Evolutionary conservation across 1,284 basidiomycete species (phyloP), one percentile per base, ranked within the genome.

Genomic region (Stygiomarasmius scandens): DNA sequence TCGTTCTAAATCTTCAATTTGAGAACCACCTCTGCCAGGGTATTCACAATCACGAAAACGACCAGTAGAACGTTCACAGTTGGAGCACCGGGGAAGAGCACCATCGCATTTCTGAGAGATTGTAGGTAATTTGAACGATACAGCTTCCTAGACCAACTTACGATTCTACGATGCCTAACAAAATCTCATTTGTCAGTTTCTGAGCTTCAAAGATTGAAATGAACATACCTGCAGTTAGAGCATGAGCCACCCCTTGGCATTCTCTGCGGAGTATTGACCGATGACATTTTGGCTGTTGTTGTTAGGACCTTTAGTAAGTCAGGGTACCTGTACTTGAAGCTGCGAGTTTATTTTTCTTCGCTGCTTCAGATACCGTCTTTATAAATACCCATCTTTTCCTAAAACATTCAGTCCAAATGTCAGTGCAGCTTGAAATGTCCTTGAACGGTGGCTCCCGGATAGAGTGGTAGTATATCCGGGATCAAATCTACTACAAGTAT

Each of bases 11-110:
- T 49, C 22, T 4, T 54, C 46, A n/a, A 55, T 50, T 19, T 50
- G 23, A 1, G 58, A 52, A 25, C 19, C 22, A 5, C 58, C 55
- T 11, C 19, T 32, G 0, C 48, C 58, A 12, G 38, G 54, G 19
- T 56, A 60, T 27, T 60, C 55, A 44, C 58, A 60, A 36, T 60
- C 58, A 44, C 32, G 34, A 16, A 60, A 32, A 1, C 55, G 34
- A n/a, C 32, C 27, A 9, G 52, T 45, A n/a, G 49, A 46, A 24
- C 41, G 56, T n/a, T 34, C 54, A 50, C 58, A 60, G 3, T 51
- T 36, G 10, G 51, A 55, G 34, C 58, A 60, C 11, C 53, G 41
- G 16, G 58, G 58, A 22, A 19, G 44, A 12, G 19, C n/a, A 19
- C 55, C 49, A 46, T 56, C 54, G 20, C 54, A 56, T 56, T 56